phyloP scores from a whole-genome alignment of 345 rosid species.

The Moringa oleifera region DNA sequence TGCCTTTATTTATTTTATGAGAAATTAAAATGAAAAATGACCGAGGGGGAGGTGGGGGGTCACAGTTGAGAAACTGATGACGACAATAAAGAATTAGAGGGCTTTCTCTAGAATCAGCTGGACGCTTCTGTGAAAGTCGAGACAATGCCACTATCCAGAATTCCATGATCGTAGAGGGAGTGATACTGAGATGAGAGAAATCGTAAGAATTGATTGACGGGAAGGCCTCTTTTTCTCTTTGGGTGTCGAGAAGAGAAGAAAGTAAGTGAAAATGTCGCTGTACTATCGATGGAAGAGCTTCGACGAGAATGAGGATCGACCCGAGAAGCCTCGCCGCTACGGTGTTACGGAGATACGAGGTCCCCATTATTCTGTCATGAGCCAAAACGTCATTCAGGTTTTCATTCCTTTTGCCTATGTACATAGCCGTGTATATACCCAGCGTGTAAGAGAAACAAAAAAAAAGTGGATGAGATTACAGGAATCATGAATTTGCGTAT shows the following conservation, averaged over 20 bases:
- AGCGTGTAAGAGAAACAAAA: too few relatives aligned
- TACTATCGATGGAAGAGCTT: slow-evolving; percentile 66
- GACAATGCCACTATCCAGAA: too few relatives aligned
- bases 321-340: slow-evolving; percentile 81
- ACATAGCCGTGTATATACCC: too few relatives aligned
- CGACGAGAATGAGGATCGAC: slow-evolving; percentile 79
- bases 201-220: too few relatives aligned
- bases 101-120: slow-evolving; percentile 45
- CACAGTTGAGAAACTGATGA: too few relatives aligned
- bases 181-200: too few relatives aligned
- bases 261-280: slow-evolving; percentile 33
- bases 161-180: too few relatives aligned
- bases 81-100: background rate
- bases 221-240: background rate
- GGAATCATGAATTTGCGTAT: too few relatives aligned
- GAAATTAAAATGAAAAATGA: too few relatives aligned
- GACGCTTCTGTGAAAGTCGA: slow-evolving; percentile 16
- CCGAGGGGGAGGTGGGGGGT: too few relatives aligned
- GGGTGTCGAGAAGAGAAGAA: background rate
- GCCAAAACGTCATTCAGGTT: slow-evolving; percentile 68
- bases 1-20: too few relatives aligned
- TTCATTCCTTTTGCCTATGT: background rate
- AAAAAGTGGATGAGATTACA: too few relatives aligned
- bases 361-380: slow-evolving; percentile 60
- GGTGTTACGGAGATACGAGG: slow-evolving; percentile 93